Percentiles rank a stretch among this genome's conserved stretches.
Conservation (phyloP, 2,329 filamentous ascomycete genomes). For the Nothophaeocryptopus gaeumannii region DNA sequence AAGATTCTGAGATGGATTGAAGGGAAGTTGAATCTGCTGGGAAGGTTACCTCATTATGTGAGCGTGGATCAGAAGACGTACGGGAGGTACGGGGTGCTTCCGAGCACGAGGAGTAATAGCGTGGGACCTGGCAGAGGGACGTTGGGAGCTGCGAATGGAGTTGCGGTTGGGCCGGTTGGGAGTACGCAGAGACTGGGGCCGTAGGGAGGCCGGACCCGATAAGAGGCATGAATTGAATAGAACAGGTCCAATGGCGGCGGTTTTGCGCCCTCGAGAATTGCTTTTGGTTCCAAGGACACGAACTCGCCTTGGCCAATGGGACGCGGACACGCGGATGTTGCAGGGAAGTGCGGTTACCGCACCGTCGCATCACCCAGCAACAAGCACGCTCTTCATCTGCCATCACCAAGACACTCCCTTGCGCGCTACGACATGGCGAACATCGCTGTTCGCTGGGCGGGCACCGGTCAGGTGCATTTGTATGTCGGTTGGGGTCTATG, state of each 20-base stretch:
- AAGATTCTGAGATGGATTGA: constrained; percentile 85
- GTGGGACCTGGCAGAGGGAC: constrained; percentile 30
- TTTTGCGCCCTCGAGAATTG: no score
- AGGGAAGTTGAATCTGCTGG: constrained; percentile 79
- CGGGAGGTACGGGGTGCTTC: constrained; percentile 85
- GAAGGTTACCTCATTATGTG: constrained; percentile 83
- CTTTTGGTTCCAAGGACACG: no score
- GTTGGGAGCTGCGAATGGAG: constrained; percentile 32
- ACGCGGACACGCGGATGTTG: no score
- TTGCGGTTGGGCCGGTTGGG: constrained; percentile 60
- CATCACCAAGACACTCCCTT: no score
- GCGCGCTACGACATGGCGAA: no score
- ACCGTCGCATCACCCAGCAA: no score
- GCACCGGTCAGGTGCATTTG: no score
- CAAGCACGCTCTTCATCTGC: no score
- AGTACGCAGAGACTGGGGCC: constrained; percentile 67
- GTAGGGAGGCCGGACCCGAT: constrained; percentile 35
- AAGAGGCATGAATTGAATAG: constrained; percentile 2
- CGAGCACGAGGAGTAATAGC: constrained; percentile 38
- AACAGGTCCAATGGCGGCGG: background rate
- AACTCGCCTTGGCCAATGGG: no score
- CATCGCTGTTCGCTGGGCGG: no score
- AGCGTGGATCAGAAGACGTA: constrained; percentile 96
- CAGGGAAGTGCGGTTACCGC: no score
- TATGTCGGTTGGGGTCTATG: no score